These are phyloP conservation scores for Populus alba DNA, from an alignment of 345 rosid species.

Conservation along the genomic window DNA sequence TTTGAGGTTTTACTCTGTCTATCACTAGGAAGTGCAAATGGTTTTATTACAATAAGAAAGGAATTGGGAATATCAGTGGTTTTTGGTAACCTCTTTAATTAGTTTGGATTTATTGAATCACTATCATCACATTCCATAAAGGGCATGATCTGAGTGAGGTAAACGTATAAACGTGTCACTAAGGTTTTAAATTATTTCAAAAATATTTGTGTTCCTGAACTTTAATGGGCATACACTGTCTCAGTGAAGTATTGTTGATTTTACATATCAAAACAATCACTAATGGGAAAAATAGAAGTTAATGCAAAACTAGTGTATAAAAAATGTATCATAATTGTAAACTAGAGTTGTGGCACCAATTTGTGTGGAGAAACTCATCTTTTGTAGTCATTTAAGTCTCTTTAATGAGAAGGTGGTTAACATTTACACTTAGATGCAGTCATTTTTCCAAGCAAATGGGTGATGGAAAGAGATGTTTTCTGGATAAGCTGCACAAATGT, in stretches of 20 bases:
- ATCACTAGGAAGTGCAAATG: not conserved
- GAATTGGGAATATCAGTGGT: not conserved
- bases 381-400: not conserved
- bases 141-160: not conserved
- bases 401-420: not conserved
- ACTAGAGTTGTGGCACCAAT: not conserved
- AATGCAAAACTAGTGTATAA: not conserved
- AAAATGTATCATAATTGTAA: not conserved
- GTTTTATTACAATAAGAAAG: not conserved
- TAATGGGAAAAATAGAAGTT: not conserved
- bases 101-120: not conserved
- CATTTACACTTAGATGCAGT: not conserved
- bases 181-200: not conserved
- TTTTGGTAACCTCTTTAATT: not conserved
- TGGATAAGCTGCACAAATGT: not conserved
- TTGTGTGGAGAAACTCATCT: not conserved
- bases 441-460: not conserved
- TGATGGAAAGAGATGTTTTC: not conserved
- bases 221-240: not conserved
- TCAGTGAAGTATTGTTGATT: not conserved
- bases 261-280: not conserved
- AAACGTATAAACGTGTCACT: not conserved
- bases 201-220: not conserved
- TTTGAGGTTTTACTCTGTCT: not conserved
- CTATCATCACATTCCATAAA: not conserved